Base-by-base conservation (phyloP, 2,329 filamentous ascomycete species). In the Pseudogymnoascus sp. region DNA sequence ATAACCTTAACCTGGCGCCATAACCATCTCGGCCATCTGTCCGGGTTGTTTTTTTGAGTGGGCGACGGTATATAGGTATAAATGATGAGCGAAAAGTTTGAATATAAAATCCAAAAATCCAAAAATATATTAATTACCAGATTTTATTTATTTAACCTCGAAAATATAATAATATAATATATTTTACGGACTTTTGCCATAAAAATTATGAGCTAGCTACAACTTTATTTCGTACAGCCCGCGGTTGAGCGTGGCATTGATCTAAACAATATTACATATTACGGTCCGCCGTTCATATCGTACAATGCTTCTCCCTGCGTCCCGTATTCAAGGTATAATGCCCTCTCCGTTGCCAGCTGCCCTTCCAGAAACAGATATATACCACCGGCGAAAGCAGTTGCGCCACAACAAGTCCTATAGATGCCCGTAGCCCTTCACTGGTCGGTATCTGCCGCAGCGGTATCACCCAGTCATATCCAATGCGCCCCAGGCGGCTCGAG, bases 1-100 rank as follows among this genome's bases (percentile, higher is more conserved):
- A 54, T 54, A 54, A 54, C 47, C 47, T 54, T 54, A 54, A 54
- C 47, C 47, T 54, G 47, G 47, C 47, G 47, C 47, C 47, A 54
- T 60, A 41, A 34, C 37, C 59, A 34, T 60, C 30, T 34, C 37
- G 35, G 47, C 30, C 30, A 50, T 50, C 37, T 60, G 41, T 34
- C 35, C 30, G 12, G 5, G 11, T 18, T 43, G 25, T 28, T 25
- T 20, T n/a, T 38, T 2, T 8, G 18, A 25, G 22, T 25, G 9
- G 14, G 32, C 4, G 14, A 9, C 11, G 47, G 18, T 7, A 54
- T 54, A 14, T 28, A 18, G 9, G 11, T 12, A 32, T 54, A 18
- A 16, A 12, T 14, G n/a, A 6, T 32, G 25, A 9, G 9, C n/a
- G 4, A 18, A 34, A 35, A 54, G 5, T 32, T 32, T 8, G 6